Evolutionary conservation across 1,139 yeast species (phyloP).

Genomic region (Hyphopichia wangnamkhiaoensis): DNA sequence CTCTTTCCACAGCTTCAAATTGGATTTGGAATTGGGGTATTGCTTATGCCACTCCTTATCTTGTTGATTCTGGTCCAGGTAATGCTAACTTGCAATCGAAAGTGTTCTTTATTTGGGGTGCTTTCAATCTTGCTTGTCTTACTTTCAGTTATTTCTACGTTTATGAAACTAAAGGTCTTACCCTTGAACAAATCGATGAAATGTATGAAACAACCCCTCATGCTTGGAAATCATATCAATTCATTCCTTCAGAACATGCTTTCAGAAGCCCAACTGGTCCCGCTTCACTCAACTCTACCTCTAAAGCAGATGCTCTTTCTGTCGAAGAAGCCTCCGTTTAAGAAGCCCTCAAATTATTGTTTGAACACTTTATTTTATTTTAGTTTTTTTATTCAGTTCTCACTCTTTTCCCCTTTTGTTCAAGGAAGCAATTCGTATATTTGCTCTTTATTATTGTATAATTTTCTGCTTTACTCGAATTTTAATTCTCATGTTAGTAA

Average conservation of each 20-base stretch:
- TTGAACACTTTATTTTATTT: too few species aligned
- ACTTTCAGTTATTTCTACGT: constrained; percentile 66
- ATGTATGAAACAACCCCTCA: constrained; percentile 29
- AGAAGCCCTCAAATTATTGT: not conserved
- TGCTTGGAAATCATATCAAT: constrained; percentile 35
- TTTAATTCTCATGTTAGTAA: too few species aligned
- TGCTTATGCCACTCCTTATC: constrained; percentile 67
- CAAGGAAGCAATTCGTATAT: too few species aligned
- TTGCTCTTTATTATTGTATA: too few species aligned
- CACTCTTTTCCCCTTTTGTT: too few species aligned
- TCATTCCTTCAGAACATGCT: constrained; percentile 36
- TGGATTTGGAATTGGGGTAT: constrained; percentile 74
- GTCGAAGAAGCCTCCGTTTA: constrained; percentile 11
- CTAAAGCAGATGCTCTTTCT: constrained; percentile 24
- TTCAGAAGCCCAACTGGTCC: constrained; percentile 25
- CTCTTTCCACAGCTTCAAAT: constrained; percentile 66
- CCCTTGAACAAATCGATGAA: constrained; percentile 70
- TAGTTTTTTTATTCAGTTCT: too few species aligned
- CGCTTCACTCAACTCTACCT: constrained; percentile 15
- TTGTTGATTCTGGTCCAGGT: constrained; percentile 62
- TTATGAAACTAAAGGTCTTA: constrained; percentile 73
- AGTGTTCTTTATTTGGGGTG: constrained; percentile 74
- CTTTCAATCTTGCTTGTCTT: constrained; percentile 35
- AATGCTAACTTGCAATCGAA: constrained; percentile 63
- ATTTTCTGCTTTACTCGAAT: too few species aligned